Evolutionary conservation across 2,329 filamentous ascomycete species (phyloP), one percentile per base, ranked within the genome.

Genomic region (Fusarium solani-melongenae): DNA sequence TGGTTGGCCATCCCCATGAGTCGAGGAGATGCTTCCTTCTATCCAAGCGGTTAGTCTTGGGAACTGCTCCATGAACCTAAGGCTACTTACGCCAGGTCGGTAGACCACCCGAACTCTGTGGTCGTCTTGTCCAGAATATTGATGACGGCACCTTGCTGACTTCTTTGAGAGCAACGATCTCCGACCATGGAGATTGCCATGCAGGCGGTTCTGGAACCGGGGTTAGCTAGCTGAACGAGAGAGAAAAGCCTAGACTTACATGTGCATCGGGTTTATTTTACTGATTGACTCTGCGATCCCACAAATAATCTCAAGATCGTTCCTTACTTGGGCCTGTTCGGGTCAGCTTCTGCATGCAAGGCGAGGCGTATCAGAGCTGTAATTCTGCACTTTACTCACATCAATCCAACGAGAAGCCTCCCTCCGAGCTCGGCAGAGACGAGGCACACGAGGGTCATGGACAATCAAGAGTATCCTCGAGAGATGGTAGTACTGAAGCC

Each of bases 141-240:
- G 6, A 68, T 49, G 12, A 72, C 36, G 5, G 70, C 68, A 22
- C 60, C 60, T 24, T 71, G 70, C 27, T 72, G 70, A 2, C 61
- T 51, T 38, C 46, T 31, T 9, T 24, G 46, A 22, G 46, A 57
- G 14, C 46, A 66, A n/a, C 81, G 81, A 51, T 85, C 83, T 1
- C 83, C 83, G 6, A 77, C 77, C 46, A 77, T 56, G 0, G 73
- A 67, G 15, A 79, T 78, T 7, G 76, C 73, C 76, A 79, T 77
- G 22, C 72, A 76, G 11, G 78, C 76, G 9, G 67, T 66, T 65
- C 73, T 76, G 1, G 1, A 53, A 15, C 3, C 33, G 9, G 2
- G 7, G 58, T 11, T 62, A 22, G 20, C 11, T 17, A n/a, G 20
- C 6, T 5, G 3, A 24, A n/a, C 14, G 10, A 24, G 9, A 12